Percentiles rank a stretch among this genome's conserved stretches.
These are phyloP conservation scores for Arthrobotrys entomopaga DNA, from an alignment of 2,329 filamentous ascomycete genomes.

Conservation along the genomic window DNA sequence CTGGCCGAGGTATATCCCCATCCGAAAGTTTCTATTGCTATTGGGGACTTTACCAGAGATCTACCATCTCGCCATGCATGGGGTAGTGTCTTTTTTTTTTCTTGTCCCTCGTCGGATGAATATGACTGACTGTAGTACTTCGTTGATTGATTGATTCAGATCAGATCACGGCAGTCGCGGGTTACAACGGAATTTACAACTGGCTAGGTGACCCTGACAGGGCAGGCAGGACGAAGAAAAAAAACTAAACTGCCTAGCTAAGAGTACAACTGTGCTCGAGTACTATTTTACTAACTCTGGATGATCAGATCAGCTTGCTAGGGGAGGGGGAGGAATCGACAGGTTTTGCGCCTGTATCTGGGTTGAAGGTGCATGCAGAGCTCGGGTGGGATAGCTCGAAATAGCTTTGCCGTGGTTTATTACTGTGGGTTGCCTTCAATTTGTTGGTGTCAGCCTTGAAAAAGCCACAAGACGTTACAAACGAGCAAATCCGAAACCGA, in stretches of 20 bases:
- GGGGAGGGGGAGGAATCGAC: too few relatives aligned
- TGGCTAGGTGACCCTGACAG: not conserved
- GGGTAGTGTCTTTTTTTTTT: not conserved
- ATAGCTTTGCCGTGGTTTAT: not conserved
- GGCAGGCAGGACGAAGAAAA: constrained; percentile 6
- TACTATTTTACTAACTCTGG: too few relatives aligned
- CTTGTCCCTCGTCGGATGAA: constrained; percentile 25
- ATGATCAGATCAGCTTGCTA: too few relatives aligned
- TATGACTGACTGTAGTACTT: constrained; percentile 13
- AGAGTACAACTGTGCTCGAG: too few relatives aligned
- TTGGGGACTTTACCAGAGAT: constrained; percentile 35
- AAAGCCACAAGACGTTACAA: too few relatives aligned
- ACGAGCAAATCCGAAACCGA: constrained; percentile 2
- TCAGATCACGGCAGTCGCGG: constrained; percentile 1
- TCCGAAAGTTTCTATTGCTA: constrained; percentile 47
- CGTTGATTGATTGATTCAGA: too few relatives aligned
- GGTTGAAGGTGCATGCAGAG: constrained; percentile 2
- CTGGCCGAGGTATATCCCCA: constrained; percentile 9
- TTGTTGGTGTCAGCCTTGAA: too few relatives aligned
- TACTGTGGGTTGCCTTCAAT: too few relatives aligned
- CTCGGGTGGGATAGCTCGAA: constrained; percentile 18
- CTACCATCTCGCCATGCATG: constrained; percentile 26
- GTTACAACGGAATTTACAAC: not conserved
- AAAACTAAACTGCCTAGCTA: not conserved
- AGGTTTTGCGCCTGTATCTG: not conserved